These are phyloP conservation scores for Lactarius hatsudake DNA, from an alignment of 768 basidiomycete genomes.

Conservation along the genomic window DNA sequence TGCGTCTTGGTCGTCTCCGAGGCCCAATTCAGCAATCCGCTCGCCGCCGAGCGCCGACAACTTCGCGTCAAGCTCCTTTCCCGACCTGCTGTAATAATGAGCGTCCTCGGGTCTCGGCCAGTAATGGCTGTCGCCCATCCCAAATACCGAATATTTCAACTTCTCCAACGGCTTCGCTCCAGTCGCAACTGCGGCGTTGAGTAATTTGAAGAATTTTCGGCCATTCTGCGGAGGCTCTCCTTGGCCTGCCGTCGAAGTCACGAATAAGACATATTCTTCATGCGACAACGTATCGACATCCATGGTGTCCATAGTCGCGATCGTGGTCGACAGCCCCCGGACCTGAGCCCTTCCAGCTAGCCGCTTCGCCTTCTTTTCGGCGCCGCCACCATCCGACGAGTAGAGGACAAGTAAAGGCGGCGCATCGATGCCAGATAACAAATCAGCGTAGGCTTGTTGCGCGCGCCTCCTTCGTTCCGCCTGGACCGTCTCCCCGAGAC, in stretches of 20 bases:
- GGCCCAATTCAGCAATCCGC: constrained; percentile 70
- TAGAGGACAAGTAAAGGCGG: constrained; percentile 86
- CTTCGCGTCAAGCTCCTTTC: constrained; percentile 83
- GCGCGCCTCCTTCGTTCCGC: constrained; percentile 82
- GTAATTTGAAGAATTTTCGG: constrained; percentile 80
- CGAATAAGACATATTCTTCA: constrained; percentile 66
- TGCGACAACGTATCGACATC: constrained; percentile 69
- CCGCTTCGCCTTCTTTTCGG: constrained; percentile 93
- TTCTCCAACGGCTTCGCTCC: constrained; percentile 59
- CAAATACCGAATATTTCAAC: constrained; percentile 82
- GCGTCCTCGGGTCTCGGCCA: constrained; percentile 97
- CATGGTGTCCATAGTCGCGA: constrained; percentile 79
- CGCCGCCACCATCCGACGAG: constrained; percentile 91
- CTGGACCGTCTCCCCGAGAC: constrained; percentile 78
- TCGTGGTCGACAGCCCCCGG: constrained; percentile 73
- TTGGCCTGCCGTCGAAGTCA: constrained; percentile 94
- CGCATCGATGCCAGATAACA: constrained; percentile 81
- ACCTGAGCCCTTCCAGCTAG: constrained; percentile 81
- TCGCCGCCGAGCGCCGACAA: constrained; percentile 78
- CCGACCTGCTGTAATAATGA: constrained; percentile 98
- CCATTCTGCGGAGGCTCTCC: constrained; percentile 98
- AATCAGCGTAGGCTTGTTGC: constrained; percentile 76
- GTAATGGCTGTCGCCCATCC: constrained; percentile 97
- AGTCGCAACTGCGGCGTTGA: constrained; percentile 62
- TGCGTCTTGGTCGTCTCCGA: constrained; percentile 96